Evolutionary conservation across 345 rosid genomes (phyloP).

Genomic region (Pugionium dolabratum): DNA sequence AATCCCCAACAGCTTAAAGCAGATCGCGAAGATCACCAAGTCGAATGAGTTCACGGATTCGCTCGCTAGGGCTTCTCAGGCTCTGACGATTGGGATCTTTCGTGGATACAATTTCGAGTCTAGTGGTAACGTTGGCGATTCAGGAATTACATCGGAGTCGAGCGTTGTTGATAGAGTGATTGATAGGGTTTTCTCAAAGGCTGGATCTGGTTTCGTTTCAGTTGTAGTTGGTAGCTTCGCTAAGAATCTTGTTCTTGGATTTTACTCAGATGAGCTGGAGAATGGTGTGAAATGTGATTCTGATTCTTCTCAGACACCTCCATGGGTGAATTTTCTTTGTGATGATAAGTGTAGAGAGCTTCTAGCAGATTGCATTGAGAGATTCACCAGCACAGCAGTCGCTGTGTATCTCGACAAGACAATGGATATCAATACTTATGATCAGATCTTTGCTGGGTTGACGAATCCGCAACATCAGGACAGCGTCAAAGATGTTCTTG

Average conservation of each 20-base stretch:
- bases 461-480: conserved; percentile 83
- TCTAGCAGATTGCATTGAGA: conserved; percentile 74
- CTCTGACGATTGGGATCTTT: conserved; percentile 61
- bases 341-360: conserved; percentile 67
- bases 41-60: conserved; percentile 68
- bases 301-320: conserved; percentile 39
- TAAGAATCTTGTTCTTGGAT: conserved; percentile 82
- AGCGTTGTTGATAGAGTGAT: conserved; percentile 58
- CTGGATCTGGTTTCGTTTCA: conserved; percentile 84
- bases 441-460: conserved; percentile 75
- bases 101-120: conserved; percentile 55
- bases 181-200: conserved; percentile 66
- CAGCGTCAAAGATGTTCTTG: conserved; percentile 64
- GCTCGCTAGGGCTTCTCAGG: conserved; percentile 59
- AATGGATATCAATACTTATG: conserved; percentile 70
- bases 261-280: conserved; percentile 44
- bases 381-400: conserved; percentile 77
- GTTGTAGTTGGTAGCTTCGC: conserved; percentile 91
- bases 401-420: conserved; percentile 93
- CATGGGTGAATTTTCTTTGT: conserved; percentile 59
- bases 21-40: conserved; percentile 70
- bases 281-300: conserved; percentile 25
- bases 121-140: conserved; percentile 17
- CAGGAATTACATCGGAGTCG: conserved; percentile 28
- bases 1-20: conserved; percentile 83